Evolutionary conservation across 352 stramenopile genomes (phyloP).

Genomic region (Pythium brachiatum): DNA sequence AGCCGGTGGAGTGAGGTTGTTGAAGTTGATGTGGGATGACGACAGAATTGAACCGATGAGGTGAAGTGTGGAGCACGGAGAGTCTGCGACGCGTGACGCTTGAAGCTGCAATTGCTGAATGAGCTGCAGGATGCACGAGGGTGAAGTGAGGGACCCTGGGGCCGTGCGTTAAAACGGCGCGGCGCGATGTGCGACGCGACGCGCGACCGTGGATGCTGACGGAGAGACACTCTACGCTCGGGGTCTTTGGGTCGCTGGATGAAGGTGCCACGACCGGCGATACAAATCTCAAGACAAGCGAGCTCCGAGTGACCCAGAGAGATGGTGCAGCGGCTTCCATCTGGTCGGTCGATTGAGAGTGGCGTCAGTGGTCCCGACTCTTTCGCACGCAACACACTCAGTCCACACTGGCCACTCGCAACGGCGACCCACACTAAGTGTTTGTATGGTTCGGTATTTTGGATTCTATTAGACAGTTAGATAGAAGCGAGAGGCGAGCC

Average conservation of each 20-base stretch:
- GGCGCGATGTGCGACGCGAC: slow-evolving; percentile 12
- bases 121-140: not conserved
- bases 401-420: not conserved
- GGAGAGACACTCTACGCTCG: not conserved
- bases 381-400: slow-evolving; percentile 2
- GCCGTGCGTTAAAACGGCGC: not conserved
- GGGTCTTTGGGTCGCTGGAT: no score
- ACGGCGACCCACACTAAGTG: not conserved
- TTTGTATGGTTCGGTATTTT: no score
- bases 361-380: slow-evolving; percentile 15
- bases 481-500: not conserved
- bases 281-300: not conserved
- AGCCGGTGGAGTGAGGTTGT: not conserved
- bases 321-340: slow-evolving; percentile 15
- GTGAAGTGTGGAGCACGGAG: not conserved
- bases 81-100: slow-evolving; percentile 5
- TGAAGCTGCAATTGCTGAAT: slow-evolving; percentile 7
- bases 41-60: not conserved
- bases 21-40: not conserved
- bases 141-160: not conserved
- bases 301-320: not conserved
- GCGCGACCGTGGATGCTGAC: not conserved
- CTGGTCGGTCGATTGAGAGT: slow-evolving; percentile 23
- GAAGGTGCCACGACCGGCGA: no score
- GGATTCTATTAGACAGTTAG: no score